phyloP scores from a whole-genome alignment of 305 asterid genomes.

The Fraxinus xanthoxyloides region DNA sequence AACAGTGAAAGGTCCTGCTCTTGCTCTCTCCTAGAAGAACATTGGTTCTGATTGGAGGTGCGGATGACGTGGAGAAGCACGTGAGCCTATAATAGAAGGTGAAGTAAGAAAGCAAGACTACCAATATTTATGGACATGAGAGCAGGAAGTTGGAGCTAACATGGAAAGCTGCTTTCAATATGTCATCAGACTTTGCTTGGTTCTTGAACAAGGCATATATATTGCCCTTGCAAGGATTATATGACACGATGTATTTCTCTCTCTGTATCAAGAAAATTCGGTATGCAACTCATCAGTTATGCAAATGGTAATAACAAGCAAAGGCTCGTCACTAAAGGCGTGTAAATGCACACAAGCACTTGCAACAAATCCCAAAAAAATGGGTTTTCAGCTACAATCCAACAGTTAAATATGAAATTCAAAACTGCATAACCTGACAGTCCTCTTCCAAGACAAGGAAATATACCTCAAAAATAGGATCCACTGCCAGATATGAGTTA shows the following conservation, averaged over 20 bases:
- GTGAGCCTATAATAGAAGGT: conserved; percentile 65
- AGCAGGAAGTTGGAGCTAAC: conserved; percentile 47
- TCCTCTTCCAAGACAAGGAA: conserved; percentile 18
- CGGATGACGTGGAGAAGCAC: conserved; percentile 79
- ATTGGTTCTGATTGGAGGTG: conserved; percentile 46
- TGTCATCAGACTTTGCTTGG: conserved; percentile 96
- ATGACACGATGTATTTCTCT: conserved; percentile 75
- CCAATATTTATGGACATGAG: conserved; percentile 13
- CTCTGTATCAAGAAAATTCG: conserved; percentile 45
- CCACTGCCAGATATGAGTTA: conserved; percentile 66
- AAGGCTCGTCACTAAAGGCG: neutral
- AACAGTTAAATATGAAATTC: neutral
- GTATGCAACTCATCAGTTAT: conserved; percentile 20
- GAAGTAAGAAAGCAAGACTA: conserved; percentile 22
- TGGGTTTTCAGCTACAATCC: neutral
- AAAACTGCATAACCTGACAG: conserved; percentile 4
- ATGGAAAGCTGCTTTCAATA: conserved; percentile 94
- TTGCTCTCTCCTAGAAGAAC: conserved; percentile 33
- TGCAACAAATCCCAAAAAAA: neutral
- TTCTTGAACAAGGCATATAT: conserved; percentile 86
- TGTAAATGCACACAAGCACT: conserved; percentile 16
- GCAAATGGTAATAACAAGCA: conserved; percentile 3
- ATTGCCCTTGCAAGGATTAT: conserved; percentile 78
- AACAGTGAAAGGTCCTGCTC: conserved; percentile 43
- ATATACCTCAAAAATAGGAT: conserved; percentile 88